Conservation (phyloP, 352 stramenopile genomes). For the Elongisporangium undulatum region DNA sequence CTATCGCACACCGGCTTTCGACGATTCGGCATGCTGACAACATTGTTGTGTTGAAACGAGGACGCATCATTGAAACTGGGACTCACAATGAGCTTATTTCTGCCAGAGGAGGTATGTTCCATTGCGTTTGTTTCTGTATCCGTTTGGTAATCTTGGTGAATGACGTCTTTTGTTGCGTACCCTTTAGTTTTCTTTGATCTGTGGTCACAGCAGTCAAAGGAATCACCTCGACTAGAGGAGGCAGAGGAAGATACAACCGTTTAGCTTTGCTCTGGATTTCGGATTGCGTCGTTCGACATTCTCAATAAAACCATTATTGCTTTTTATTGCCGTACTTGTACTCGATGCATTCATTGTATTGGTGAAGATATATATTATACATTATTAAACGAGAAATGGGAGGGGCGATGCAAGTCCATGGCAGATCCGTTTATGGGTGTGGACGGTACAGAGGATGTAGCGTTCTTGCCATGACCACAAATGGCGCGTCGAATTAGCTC, state of each 20-base stretch:
- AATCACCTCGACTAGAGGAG: not conserved
- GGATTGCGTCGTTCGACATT: not conserved
- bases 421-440: slow-evolving; percentile 7
- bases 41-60: slow-evolving; percentile 60
- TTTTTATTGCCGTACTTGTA: not conserved
- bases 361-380: slow-evolving; percentile 16
- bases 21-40: slow-evolving; percentile 68
- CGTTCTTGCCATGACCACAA: slow-evolving; percentile 54
- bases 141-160: not conserved
- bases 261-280: not conserved
- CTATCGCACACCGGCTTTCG: slow-evolving; percentile 82
- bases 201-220: slow-evolving; percentile 32
- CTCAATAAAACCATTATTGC: not conserved
- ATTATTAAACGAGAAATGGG: not conserved
- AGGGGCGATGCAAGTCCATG: not conserved
- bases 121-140: not conserved
- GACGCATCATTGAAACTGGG: slow-evolving; percentile 43
- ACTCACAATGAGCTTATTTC: slow-evolving; percentile 37
- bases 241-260: not conserved
- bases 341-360: too few species aligned
- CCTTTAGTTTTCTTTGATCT: slow-evolving; percentile 28
- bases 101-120: slow-evolving; percentile 31
- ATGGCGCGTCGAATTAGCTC: slow-evolving; percentile 83
- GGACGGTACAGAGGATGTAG: slow-evolving; percentile 8
- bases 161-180: slow-evolving; percentile 3